Base-by-base conservation (phyloP, 164 flowering plant genomes). In the Litsea cubeba region DNA sequence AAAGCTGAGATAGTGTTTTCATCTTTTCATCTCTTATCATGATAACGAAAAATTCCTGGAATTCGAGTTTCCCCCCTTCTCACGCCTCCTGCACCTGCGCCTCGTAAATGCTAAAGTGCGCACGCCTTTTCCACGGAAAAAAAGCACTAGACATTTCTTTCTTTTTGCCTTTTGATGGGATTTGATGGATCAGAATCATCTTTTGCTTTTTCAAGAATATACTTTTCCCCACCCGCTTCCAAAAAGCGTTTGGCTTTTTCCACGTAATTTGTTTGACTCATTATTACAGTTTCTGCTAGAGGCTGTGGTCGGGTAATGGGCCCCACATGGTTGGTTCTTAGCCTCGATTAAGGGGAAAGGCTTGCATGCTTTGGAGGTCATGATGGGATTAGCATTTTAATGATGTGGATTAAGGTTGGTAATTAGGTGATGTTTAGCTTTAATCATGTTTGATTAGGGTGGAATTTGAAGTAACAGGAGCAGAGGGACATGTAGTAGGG, bases 71-170 rank as follows among this genome's bases (percentile, higher is more conserved):
- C 11, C 46, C 11, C 0, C 11, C 46, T 6, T 23, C 10, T 35
- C 71, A 68, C 71, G 24, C 25, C 1, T 18, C 50, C 50, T 22
- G 22, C 22, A 25, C 71, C n/a, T 40, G 54, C 51, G 24, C 71
- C 71, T 68, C 54, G 71, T 68, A 35, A 68, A 68, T 40, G 46
- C 71, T 46, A 68, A 32, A 40, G 35, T 68, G 50, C 28, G 25
- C 71, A 30, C 1, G 50, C 71, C 71, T 32, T 46, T 68, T 68
- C 11, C 20, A 66, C 23, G 18, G 18, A 32, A 25, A 25, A 14
- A 15, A 66, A 5, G 30, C 69, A 8, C 46, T 40, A 40, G 46
- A 40, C 46, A 66, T 25, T 66, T 35, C 30, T 18, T 11, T 20
- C 20, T 68, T 68, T 35, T 18, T 46, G 15, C 54, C 20, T 32